A percentile compares a stretch with the other conserved stretches of the same genome.
phyloP scores from a whole-genome alignment of 805 yeast genomes.

The Scheffersomyces lignosus region DNA sequence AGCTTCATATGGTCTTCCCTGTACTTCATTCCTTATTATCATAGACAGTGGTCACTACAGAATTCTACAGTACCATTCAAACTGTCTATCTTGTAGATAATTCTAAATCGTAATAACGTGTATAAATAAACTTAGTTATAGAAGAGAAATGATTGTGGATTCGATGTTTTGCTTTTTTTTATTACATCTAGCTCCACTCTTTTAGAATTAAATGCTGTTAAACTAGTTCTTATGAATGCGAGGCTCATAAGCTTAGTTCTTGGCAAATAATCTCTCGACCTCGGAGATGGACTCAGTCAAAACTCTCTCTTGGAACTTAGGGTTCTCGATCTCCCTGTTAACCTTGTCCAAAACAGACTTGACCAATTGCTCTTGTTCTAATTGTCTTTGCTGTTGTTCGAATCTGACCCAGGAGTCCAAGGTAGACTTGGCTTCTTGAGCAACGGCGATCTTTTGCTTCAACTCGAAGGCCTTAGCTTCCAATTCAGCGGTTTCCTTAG shows the following conservation, averaged over 20 bases:
- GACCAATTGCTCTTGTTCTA: conserved; percentile 91
- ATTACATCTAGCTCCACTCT: too few relatives aligned
- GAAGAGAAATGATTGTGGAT: too few relatives aligned
- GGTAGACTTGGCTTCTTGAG: conserved; percentile 88
- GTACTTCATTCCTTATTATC: too few relatives aligned
- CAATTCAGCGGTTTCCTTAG: conserved; percentile 94
- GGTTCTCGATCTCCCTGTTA: conserved; percentile 76
- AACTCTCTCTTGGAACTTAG: conserved; percentile 91
- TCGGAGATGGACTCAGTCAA: conserved; percentile 91
- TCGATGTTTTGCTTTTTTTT: too few relatives aligned
- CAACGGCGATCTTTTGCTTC: conserved; percentile 86
- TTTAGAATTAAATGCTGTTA: too few relatives aligned
- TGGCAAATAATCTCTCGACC: conserved; percentile 79
- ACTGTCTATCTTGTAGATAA: too few relatives aligned
- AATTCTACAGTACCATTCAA: too few relatives aligned
- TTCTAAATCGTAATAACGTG: background rate
- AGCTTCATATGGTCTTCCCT: too few relatives aligned
- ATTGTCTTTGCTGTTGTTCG: conserved; percentile 94
- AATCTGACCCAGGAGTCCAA: conserved; percentile 99
- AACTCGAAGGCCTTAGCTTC: conserved; percentile 94
- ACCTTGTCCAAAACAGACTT: conserved; percentile 85
- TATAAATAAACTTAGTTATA: background rate
- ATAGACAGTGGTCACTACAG: too few relatives aligned
- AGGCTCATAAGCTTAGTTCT: conserved; percentile 26
- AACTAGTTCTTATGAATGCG: too few relatives aligned